phyloP scores from a whole-genome alignment of 1,284 basidiomycete genomes.

The Tilletia indica region DNA sequence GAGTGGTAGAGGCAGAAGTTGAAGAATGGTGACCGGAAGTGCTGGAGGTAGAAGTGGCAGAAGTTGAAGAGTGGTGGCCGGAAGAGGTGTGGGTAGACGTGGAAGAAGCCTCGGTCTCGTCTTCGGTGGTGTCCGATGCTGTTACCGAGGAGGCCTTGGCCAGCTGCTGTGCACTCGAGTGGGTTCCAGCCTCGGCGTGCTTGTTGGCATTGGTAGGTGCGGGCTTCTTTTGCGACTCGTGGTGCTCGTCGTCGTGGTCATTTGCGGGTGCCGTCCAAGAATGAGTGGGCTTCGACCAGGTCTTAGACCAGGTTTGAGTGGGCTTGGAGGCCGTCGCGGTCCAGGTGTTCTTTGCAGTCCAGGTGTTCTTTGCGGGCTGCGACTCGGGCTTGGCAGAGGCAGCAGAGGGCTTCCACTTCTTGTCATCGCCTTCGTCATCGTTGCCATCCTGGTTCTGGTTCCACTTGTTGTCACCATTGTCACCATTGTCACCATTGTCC shows the following conservation, averaged over 20 bases:
- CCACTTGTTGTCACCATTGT: neutral
- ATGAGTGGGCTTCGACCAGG: neutral
- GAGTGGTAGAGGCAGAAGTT: neutral
- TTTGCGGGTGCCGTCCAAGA: neutral
- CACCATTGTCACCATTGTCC: neutral
- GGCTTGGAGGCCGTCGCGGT: neutral
- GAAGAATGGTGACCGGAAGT: neutral
- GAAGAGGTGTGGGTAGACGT: neutral
- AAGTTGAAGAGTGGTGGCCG: neutral
- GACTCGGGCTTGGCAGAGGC: neutral
- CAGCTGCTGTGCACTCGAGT: neutral
- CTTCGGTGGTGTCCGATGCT: too few relatives aligned
- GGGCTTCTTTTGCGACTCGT: neutral
- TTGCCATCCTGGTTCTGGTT: constrained; percentile 6
- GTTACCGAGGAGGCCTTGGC: too few relatives aligned
- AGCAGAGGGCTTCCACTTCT: neutral
- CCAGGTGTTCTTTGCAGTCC: constrained; percentile 9
- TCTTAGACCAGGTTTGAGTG: constrained; percentile 8
- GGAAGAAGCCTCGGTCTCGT: neutral
- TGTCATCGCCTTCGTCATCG: neutral
- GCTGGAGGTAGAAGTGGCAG: neutral
- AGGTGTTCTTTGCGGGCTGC: neutral
- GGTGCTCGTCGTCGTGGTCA: neutral
- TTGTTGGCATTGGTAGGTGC: neutral
- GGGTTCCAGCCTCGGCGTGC: neutral